phyloP scores from a whole-genome alignment of 345 rosid species.

The Cardamine resedifolia region DNA sequence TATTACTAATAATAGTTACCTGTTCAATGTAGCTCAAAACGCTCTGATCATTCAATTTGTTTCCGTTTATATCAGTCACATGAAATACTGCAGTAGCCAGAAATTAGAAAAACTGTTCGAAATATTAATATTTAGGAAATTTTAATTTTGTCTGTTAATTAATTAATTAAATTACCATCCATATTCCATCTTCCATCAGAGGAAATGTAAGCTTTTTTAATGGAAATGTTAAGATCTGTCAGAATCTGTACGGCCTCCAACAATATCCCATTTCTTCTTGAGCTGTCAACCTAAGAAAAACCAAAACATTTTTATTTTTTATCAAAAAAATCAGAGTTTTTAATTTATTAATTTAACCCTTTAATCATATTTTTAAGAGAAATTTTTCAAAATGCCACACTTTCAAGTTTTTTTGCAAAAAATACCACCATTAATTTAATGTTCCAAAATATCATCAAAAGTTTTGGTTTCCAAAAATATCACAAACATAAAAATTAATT shows the following conservation, averaged over 20 bases:
- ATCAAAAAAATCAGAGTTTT: too few species aligned
- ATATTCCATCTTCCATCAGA: slow-evolving; percentile 93
- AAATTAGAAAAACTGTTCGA: neutral
- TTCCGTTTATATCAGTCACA: slow-evolving; percentile 85
- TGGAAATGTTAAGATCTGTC: slow-evolving; percentile 88
- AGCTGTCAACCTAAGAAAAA: slow-evolving; percentile 71
- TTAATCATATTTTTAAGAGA: neutral
- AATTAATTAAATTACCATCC: slow-evolving; percentile 60
- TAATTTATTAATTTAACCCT: neutral
- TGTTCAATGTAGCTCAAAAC: slow-evolving; percentile 82
- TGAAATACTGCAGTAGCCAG: slow-evolving; percentile 67
- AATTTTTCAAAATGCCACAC: too few species aligned
- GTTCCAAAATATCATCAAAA: too few species aligned
- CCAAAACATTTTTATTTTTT: too few species aligned
- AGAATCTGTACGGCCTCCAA: slow-evolving; percentile 89
- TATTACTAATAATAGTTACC: slow-evolving; percentile 41
- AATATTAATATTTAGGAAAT: neutral
- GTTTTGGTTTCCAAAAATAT: too few species aligned
- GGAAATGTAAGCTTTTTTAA: slow-evolving; percentile 85
- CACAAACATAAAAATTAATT: too few species aligned
- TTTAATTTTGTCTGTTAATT: neutral
- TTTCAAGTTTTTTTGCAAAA: too few species aligned
- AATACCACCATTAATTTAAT: too few species aligned
- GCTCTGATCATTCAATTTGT: slow-evolving; percentile 77
- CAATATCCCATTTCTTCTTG: slow-evolving; percentile 76